Base-by-base conservation (phyloP, 2,329 filamentous ascomycete genomes). In the Ophiobolus disseminans region DNA sequence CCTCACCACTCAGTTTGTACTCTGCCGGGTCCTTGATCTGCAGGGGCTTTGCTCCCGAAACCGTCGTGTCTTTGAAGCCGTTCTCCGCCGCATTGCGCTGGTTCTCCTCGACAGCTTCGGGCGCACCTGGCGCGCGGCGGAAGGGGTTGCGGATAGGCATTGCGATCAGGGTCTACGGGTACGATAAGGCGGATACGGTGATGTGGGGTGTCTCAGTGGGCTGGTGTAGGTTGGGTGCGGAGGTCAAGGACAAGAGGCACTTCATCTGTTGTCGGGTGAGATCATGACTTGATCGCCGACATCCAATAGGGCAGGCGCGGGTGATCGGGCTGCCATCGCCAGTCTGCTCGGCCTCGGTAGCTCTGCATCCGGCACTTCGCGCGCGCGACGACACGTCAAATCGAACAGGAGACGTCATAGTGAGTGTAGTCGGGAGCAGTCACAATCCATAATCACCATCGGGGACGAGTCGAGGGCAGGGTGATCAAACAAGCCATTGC, bases 1-100 rank as follows among this genome's bases (percentile, higher is more conserved):
- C 31, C 76, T 62, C 69, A 81, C 78, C 79, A 66, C 78, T 80
- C 64, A 81, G 51, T 62, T 81, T 79, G 68, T 80, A 81, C 55
- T 81, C 79, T n/a, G 73, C 63, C 10, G 76, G 69, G 52, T 76
- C 72, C 56, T 76, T 75, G 57, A 76, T 70, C 45, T 77, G 72
- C 50, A 78, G 63, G 38, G 74, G 73, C 57, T 74, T 72, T 46
- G 69, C 48, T 48, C 70, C 73, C 20, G 60, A 63, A 38, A 72
- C 65, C n/a, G 67, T 53, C 28, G 65, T 68, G 53, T 57, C 61
- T 55, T 68, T 62, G 51, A 73, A 71, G 8, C 60, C 66, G 41
- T 55, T 60, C 45, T 70, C 72, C 53, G 69, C 52, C 28, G 55
- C 57, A 53, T 45, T 62, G 59, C 63, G 70, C 44, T 65, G 65